Conservation (phyloP, 1,139 yeast species). For the Blastobotrys niveus region DNA sequence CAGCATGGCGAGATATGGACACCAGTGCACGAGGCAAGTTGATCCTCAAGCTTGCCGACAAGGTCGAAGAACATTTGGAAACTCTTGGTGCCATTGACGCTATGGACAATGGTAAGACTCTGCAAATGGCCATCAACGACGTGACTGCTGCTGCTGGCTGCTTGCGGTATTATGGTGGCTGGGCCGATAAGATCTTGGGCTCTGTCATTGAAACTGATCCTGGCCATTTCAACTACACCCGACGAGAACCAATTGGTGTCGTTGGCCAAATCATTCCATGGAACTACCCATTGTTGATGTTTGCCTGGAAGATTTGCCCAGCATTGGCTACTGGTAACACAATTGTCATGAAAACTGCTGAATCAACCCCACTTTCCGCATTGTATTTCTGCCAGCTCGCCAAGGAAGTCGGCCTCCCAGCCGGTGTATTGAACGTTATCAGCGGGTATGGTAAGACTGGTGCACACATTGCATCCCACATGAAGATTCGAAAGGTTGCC, state of each 20-base stretch:
- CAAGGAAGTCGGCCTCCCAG: conserved; percentile 69
- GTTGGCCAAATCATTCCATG: conserved; percentile 83
- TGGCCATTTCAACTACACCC: conserved; percentile 54
- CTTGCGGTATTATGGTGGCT: conserved; percentile 69
- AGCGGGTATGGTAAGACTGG: conserved; percentile 76
- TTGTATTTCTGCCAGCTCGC: conserved; percentile 55
- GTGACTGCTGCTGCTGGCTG: conserved; percentile 50
- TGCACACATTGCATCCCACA: conserved; percentile 65
- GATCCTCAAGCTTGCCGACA: conserved; percentile 57
- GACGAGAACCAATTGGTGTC: conserved; percentile 68
- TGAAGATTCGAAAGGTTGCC: conserved; percentile 67
- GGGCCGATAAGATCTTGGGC: conserved; percentile 73
- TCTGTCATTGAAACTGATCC: conserved; percentile 59
- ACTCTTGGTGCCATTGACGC: conserved; percentile 63
- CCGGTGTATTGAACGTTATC: conserved; percentile 70
- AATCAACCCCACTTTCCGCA: conserved; percentile 78
- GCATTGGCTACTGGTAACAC: conserved; percentile 80
- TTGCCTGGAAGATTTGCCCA: conserved; percentile 82
- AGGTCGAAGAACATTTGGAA: conserved; percentile 54
- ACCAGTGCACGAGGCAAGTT: conserved; percentile 52
- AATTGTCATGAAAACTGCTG: conserved; percentile 74
- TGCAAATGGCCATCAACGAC: conserved; percentile 50
- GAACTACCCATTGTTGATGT: conserved; percentile 84
- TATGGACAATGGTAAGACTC: conserved; percentile 73
- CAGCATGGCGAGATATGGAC: conserved; percentile 44